These are phyloP conservation scores for Penicillium palitans DNA, from an alignment of 2,329 filamentous ascomycete genomes.

Conservation along the genomic window DNA sequence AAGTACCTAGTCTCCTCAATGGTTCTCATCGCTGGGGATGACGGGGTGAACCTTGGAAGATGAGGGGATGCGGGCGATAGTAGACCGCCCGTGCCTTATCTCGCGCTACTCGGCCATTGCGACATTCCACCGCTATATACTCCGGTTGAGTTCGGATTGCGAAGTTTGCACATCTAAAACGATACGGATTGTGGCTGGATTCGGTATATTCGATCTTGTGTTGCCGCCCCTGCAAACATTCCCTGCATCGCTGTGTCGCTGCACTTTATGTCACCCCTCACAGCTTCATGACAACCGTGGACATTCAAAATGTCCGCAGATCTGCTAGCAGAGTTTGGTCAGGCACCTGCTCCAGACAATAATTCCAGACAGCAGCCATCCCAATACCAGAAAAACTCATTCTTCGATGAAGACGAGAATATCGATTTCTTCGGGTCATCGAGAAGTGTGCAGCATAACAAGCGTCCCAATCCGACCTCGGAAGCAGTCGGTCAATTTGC, in stretches of 20 bases:
- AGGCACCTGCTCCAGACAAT: conserved; percentile 22
- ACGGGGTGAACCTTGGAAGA: conserved; percentile 11
- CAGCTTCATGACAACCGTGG: conserved; percentile 4
- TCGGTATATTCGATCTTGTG: not conserved
- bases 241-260: not conserved
- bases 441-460: not conserved
- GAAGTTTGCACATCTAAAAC: not conserved
- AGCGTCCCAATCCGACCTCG: not conserved
- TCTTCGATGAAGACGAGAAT: conserved; percentile 29
- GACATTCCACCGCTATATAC: conserved; percentile 18
- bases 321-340: conserved; percentile 54
- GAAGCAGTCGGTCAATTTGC: conserved; percentile 3
- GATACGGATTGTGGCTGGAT: not conserved
- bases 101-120: conserved; percentile 11
- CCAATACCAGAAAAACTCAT: conserved; percentile 18
- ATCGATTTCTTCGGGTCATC: conserved; percentile 13
- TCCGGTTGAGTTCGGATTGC: not conserved
- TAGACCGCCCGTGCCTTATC: conserved; percentile 27
- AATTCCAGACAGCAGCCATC: conserved; percentile 9
- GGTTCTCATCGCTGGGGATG: conserved; percentile 49
- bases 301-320: conserved; percentile 52
- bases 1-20: conserved; percentile 56
- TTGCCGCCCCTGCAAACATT: not conserved
- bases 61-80: conserved; percentile 24
- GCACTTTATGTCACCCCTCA: not conserved